These are phyloP conservation scores for Alternaria viburni DNA, from an alignment of 2,329 filamentous ascomycete genomes.

Conservation along the genomic window DNA sequence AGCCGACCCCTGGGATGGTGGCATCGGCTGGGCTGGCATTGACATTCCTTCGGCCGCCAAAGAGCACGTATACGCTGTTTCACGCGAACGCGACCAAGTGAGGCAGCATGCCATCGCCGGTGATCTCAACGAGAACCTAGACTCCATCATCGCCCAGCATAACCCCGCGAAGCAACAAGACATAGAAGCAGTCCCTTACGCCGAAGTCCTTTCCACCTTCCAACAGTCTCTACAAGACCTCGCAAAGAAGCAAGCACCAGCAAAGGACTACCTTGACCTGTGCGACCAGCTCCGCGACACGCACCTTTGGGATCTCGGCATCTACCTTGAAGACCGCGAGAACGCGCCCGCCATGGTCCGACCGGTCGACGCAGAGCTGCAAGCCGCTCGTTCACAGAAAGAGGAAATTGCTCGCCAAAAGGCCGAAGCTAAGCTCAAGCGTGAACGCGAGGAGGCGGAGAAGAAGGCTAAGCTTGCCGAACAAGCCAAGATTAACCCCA, in stretches of 20 bases:
- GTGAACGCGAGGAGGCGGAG: slow-evolving; percentile 65
- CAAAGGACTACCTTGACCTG: slow-evolving; percentile 75
- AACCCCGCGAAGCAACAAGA: slow-evolving; percentile 37
- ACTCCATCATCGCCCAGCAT: slow-evolving; percentile 50
- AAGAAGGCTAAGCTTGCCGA: slow-evolving; percentile 61
- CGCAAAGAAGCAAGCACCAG: slow-evolving; percentile 56
- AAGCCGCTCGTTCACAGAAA: slow-evolving; percentile 60
- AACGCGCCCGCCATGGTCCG: slow-evolving; percentile 75
- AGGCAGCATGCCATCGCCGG: slow-evolving; percentile 62
- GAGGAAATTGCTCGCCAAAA: slow-evolving; percentile 55
- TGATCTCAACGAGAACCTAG: slow-evolving; percentile 32
- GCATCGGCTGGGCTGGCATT: slow-evolving; percentile 70
- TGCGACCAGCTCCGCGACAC: slow-evolving; percentile 77
- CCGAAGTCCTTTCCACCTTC: slow-evolving; percentile 56
- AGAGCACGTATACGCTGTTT: slow-evolving; percentile 65
- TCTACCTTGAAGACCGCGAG: slow-evolving; percentile 86
- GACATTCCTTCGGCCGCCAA: slow-evolving; percentile 66
- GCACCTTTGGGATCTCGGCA: slow-evolving; percentile 79
- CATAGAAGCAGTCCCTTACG: slow-evolving; percentile 52
- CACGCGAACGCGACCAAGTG: slow-evolving; percentile 63
- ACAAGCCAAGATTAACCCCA: slow-evolving; percentile 63
- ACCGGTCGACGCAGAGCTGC: slow-evolving; percentile 65
- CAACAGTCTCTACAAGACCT: slow-evolving; percentile 69
- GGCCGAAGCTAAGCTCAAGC: slow-evolving; percentile 54
- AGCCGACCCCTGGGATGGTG: slow-evolving; percentile 52